A percentile compares a stretch with the other conserved stretches of the same genome.
These are phyloP conservation scores for Russula emetica DNA, from an alignment of 768 basidiomycete species.

Conservation along the genomic window DNA sequence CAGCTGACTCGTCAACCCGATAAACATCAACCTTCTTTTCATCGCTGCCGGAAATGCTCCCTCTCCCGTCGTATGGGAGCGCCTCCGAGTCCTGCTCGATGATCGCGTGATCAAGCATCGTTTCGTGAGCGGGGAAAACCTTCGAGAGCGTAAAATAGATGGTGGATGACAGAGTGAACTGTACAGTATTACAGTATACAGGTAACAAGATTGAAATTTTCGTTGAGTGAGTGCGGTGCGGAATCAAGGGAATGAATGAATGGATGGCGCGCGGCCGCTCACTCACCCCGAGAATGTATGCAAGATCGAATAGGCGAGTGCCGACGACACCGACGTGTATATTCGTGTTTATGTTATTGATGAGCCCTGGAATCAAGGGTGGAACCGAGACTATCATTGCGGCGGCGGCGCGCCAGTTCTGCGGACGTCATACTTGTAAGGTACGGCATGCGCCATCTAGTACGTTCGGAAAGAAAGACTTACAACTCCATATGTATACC, in stretches of 20 bases:
- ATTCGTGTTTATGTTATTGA: slow-evolving; percentile 63
- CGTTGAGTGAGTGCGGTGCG: background rate
- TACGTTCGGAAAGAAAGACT: slow-evolving; percentile 15
- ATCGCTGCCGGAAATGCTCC: background rate
- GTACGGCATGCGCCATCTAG: background rate
- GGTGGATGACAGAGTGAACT: slow-evolving; percentile 24
- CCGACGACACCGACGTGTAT: slow-evolving; percentile 59
- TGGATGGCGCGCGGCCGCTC: no score
- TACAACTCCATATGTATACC: slow-evolving; percentile 69
- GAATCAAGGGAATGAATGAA: background rate
- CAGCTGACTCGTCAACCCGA: background rate
- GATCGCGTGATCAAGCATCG: slow-evolving; percentile 25
- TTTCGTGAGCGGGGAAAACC: slow-evolving; percentile 23
- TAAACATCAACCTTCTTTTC: background rate
- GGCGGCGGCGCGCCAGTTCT: slow-evolving; percentile 81
- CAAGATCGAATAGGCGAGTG: slow-evolving; percentile 58
- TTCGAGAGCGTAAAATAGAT: slow-evolving; percentile 23
- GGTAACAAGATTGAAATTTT: background rate
- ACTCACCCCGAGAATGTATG: slow-evolving; percentile 71
- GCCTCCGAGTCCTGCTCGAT: slow-evolving; percentile 7
- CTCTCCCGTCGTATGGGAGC: background rate
- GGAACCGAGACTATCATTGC: slow-evolving; percentile 65
- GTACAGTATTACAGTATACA: background rate
- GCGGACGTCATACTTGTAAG: background rate
- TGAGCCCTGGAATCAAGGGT: slow-evolving; percentile 72